Evolutionary conservation across 2,329 filamentous ascomycete species (phyloP), one percentile per base, ranked within the genome.

Genomic region (Penicillium expansum): DNA sequence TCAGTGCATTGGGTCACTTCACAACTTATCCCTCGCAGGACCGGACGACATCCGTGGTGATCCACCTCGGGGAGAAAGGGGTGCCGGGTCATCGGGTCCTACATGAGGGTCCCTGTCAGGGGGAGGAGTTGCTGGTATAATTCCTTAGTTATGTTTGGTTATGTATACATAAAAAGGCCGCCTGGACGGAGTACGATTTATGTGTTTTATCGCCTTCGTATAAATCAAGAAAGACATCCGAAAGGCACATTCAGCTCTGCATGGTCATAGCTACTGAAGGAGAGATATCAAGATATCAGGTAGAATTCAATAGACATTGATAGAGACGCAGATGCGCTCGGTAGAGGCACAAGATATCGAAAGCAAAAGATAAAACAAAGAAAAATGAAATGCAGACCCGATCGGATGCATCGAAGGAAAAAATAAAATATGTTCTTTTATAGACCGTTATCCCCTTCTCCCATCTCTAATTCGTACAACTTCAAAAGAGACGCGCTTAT

Each of bases 31-130:
- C 77, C 1, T 69, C 74, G 5, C 58, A 62, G 18, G 69, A 74
- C 30, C 66, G 69, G 38, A 79, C 78, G 7, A 60, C 75, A 9
- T 59, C 67, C 1, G 33, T 79, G 38, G 57, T 72, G 57, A 67
- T 80, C 29, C 79, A 77, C 3, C 67, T 75, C 5, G 55, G 49
- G 1, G 67, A 71, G 33, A 69, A 64, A n/a, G 52, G 62, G 45
- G 50, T 76, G 1, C 77, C 78, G 1, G 58, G 45, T 5, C 77
- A 80, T 66, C 56, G 56, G n/a, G 70, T 79, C 39, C 48, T 80
- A 52, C 70, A 80, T 64, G 18, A 43, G 13, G 78, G 78, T 0
- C 67, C 74, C 24, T 80, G 78, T 66, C 61, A 38, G 11, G 61
- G 52, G 14, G 45, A 48, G n/a, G 63, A 68, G 48, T 32, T 62